Conservation (phyloP, 768 basidiomycete genomes). For the Podaxis mareebaensis region DNA sequence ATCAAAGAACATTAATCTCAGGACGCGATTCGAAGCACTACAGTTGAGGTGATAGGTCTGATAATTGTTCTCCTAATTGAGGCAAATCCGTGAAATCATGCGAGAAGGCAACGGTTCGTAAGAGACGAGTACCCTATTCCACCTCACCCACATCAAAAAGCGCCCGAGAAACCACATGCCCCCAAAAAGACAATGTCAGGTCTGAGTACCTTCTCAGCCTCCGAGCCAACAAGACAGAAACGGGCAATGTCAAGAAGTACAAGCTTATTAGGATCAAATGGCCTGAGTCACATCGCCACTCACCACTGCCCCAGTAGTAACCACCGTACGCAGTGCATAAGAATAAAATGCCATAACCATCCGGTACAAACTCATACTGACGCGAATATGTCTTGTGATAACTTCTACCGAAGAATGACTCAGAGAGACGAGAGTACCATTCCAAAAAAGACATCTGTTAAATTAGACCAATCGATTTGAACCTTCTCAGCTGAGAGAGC, state of each 20-base stretch:
- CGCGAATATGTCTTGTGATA: too few relatives aligned
- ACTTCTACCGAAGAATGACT: too few relatives aligned
- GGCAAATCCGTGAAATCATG: neutral
- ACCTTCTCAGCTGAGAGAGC: neutral
- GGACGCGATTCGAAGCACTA: neutral
- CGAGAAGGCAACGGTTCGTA: too few relatives aligned
- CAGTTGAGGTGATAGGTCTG: neutral
- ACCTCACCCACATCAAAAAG: neutral
- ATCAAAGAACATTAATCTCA: neutral
- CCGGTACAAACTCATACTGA: too few relatives aligned
- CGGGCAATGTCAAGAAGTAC: neutral
- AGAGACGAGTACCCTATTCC: too few relatives aligned
- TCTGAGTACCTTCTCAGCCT: neutral
- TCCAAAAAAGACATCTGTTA: too few relatives aligned
- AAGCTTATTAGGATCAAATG: too few relatives aligned
- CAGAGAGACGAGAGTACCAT: too few relatives aligned
- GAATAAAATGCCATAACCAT: too few relatives aligned
- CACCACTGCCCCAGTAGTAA: too few relatives aligned
- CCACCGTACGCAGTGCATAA: too few relatives aligned
- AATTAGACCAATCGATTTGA: neutral
- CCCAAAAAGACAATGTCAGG: neutral
- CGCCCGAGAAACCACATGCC: neutral
- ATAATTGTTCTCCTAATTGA: constrained; percentile 3
- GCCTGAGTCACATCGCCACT: too few relatives aligned
- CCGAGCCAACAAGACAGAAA: neutral